Evolutionary conservation across 2,329 filamentous ascomycete species (phyloP).

Genomic region (Pseudovirgaria hyperparasitica): DNA sequence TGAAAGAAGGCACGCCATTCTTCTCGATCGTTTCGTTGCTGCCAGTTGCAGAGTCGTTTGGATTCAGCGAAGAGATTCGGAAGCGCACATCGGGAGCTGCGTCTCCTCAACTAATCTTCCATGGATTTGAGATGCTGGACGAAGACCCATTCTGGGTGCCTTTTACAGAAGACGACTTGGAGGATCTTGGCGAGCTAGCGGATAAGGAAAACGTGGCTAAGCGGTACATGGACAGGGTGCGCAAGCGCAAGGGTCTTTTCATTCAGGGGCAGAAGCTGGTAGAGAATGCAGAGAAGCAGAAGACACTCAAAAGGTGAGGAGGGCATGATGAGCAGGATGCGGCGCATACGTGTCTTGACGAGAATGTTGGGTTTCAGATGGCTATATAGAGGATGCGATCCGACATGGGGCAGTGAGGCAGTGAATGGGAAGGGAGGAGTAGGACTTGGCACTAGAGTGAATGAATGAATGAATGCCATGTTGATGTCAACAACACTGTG

Average conservation of each 20-base stretch:
- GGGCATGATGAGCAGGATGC: not conserved
- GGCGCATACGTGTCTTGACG: not conserved
- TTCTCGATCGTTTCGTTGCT: constrained; percentile 85
- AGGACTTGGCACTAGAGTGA: too few relatives aligned
- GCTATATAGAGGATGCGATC: too few relatives aligned
- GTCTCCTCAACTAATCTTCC: constrained; percentile 84
- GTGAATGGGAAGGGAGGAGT: too few relatives aligned
- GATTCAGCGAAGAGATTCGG: constrained; percentile 91
- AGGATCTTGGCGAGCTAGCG: constrained; percentile 87
- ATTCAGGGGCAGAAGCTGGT: constrained; percentile 60
- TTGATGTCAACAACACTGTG: too few relatives aligned
- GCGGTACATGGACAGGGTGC: constrained; percentile 84
- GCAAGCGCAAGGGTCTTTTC: constrained; percentile 75
- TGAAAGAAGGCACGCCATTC: constrained; percentile 92
- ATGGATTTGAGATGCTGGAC: constrained; percentile 83
- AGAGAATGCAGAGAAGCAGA: constrained; percentile 86
- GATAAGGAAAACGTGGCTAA: constrained; percentile 95
- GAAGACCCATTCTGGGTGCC: constrained; percentile 98
- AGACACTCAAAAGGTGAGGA: constrained; percentile 49
- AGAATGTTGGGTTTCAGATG: too few relatives aligned
- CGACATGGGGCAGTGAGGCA: too few relatives aligned
- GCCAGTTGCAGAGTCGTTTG: constrained; percentile 89
- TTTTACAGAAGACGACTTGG: constrained; percentile 88
- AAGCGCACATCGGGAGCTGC: constrained; percentile 86
- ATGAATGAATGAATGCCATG: too few relatives aligned